These are phyloP conservation scores for Metschnikowia borealis DNA, from an alignment of 805 yeast genomes.

Conservation along the genomic window DNA sequence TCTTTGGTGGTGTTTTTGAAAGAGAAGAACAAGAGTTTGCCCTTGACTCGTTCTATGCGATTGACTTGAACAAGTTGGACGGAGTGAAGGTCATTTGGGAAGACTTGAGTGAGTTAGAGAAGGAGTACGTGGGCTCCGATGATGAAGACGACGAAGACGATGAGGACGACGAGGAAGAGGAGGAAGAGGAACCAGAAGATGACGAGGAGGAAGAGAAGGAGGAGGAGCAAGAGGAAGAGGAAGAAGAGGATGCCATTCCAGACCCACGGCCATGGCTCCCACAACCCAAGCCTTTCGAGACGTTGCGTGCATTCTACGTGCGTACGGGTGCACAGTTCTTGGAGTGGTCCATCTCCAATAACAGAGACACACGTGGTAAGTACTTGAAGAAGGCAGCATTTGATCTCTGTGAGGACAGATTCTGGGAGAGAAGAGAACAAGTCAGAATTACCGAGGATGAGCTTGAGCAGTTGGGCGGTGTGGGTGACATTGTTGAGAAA, in stretches of 20 bases:
- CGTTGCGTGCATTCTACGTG: constrained; percentile 75
- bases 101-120: constrained; percentile 57
- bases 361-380: constrained; percentile 83
- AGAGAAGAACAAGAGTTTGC: constrained; percentile 79
- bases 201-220: constrained; percentile 56
- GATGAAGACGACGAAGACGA: constrained; percentile 56
- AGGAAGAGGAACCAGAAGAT: constrained; percentile 38
- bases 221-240: constrained; percentile 65
- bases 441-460: constrained; percentile 84
- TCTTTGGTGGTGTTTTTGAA: constrained; percentile 91
- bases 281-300: constrained; percentile 92
- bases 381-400: constrained; percentile 84
- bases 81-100: constrained; percentile 92
- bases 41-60: constrained; percentile 79
- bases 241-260: constrained; percentile 66
- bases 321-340: constrained; percentile 84
- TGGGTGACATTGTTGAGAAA: constrained; percentile 79
- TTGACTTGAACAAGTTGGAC: constrained; percentile 82
- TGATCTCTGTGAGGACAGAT: constrained; percentile 87
- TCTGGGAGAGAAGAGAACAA: constrained; percentile 98
- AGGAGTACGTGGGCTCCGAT: constrained; percentile 54
- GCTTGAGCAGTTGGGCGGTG: constrained; percentile 86
- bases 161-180: constrained; percentile 56
- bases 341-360: constrained; percentile 89
- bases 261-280: constrained; percentile 97